phyloP scores from a whole-genome alignment of 2,329 filamentous ascomycete species.

The Ilyonectria mors-panacis region DNA sequence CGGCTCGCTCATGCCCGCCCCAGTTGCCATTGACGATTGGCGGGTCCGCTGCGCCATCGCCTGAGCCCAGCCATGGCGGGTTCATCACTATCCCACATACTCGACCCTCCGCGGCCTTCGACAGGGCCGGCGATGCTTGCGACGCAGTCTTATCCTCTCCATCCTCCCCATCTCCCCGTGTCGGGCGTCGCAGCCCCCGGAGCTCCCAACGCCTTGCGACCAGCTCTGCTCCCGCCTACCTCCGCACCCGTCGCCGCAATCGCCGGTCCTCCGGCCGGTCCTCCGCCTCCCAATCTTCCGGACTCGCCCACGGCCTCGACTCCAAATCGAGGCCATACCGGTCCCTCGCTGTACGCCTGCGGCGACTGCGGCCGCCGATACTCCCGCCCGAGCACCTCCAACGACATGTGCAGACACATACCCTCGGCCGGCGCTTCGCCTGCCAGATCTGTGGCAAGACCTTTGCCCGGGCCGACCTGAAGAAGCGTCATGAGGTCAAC shows the following conservation, averaged over 20 bases:
- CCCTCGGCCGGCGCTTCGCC: conserved; percentile 64
- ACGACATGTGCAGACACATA: conserved; percentile 66
- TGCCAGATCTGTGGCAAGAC: conserved; percentile 68
- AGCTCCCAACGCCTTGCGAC: conserved; percentile 25
- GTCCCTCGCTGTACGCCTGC: conserved; percentile 63
- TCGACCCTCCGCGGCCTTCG: conserved; percentile 49
- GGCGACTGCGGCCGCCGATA: conserved; percentile 67
- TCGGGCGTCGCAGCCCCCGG: background rate
- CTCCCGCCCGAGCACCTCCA: conserved; percentile 68
- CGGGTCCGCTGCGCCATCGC: conserved; percentile 19
- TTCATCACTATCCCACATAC: conserved; percentile 50
- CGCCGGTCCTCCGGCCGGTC: background rate
- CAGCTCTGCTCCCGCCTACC: conserved; percentile 21
- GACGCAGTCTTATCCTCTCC: conserved; percentile 39
- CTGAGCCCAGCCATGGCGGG: conserved; percentile 49
- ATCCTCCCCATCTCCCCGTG: conserved; percentile 17
- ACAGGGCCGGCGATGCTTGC: conserved; percentile 28
- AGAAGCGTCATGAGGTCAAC: conserved; percentile 67
- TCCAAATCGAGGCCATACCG: conserved; percentile 42
- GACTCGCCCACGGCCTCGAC: conserved; percentile 21
- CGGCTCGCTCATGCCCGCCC: conserved; percentile 21
- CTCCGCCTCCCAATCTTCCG: conserved; percentile 16
- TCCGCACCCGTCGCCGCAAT: conserved; percentile 3
- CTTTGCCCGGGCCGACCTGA: conserved; percentile 68
- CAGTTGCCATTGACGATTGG: conserved; percentile 19